These are phyloP conservation scores for Candida silvatica DNA, from an alignment of 805 yeast species.

Conservation along the genomic window DNA sequence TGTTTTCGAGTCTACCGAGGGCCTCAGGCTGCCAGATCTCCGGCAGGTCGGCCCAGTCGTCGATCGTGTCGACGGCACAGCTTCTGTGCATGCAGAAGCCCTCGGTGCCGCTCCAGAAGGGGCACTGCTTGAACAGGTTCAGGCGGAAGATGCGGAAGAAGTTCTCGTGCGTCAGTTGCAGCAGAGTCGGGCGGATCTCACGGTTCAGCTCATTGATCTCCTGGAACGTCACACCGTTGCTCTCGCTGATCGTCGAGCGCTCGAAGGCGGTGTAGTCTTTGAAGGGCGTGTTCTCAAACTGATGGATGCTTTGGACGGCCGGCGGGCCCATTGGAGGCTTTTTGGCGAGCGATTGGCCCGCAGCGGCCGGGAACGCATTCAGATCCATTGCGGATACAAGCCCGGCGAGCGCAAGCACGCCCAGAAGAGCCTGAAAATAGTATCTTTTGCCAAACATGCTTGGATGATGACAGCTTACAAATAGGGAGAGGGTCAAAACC, in stretches of 20 bases:
- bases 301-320: constrained; percentile 18
- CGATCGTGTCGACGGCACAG: constrained; percentile 83
- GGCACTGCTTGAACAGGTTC: constrained; percentile 76
- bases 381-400: no score
- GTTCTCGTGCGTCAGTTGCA: constrained; percentile 55
- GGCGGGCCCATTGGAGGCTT: constrained; percentile 10
- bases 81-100: constrained; percentile 82
- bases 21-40: constrained; percentile 69
- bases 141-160: constrained; percentile 85
- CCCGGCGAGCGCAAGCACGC: no score
- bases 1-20: constrained; percentile 45
- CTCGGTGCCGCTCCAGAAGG: constrained; percentile 70
- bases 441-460: no score
- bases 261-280: constrained; percentile 15
- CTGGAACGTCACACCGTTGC: constrained; percentile 25
- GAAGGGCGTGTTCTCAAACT: constrained; percentile 25
- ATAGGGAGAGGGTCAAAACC: no score
- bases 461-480: no score
- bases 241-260: constrained; percentile 18
- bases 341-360: constrained; percentile 3
- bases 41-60: constrained; percentile 62
- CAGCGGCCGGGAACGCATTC: not conserved
- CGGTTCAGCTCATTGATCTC: constrained; percentile 45
- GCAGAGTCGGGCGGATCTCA: constrained; percentile 46
- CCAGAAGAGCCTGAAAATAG: no score